Base-by-base conservation (phyloP, 2,329 filamentous ascomycete species). In the Camillea tinctor region DNA sequence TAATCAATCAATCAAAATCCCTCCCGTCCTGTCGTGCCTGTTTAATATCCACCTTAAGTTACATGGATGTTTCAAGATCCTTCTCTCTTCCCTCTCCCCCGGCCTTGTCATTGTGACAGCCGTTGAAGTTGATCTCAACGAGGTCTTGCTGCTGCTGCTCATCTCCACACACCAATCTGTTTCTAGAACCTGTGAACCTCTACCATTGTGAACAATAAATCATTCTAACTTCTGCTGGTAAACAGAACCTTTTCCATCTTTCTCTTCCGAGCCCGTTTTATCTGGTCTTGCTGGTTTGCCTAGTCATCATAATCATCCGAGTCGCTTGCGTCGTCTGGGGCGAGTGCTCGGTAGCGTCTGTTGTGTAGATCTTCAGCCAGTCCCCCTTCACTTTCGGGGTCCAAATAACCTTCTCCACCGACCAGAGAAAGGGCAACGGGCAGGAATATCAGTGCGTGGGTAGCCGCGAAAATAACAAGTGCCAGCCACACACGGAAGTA, bases 401-500 rank as follows among this genome's bases (percentile, higher is more conserved):
- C 93, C 44, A 93, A 83, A 71, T 97, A 98, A 2, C 94, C 93
- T 66, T 89, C 85, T 1, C 95, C 95, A 19, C 95, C 95, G 55
- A 91, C 83, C 54, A 97, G 81, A 71, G 91, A 96, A 66, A 99
- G 81, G 1, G 91, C 89, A 1, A 98, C 95, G 0, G 95, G 95
- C 68, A 99, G 79, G 74, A 98, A 96, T 7, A 99, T 84, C 53
- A 99, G 81, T 0, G 95, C 92, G 74, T 99, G 95, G 9, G 88
- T 83, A 7, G 92, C 92, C 2, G 93, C 96, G 74, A 97, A 94
- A 9, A 96, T 74, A 11, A 99, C 93, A 57, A 99, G 84, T 6
- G 93, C 90, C 19, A 97, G 80, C 95, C 95, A 99, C 50, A 99
- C 91, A 50, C 95, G 86, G 83, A 99, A 99, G 77, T 99, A 99